phyloP scores from a whole-genome alignment of 2,329 filamentous ascomycete species.

The Botrytis galanthina region DNA sequence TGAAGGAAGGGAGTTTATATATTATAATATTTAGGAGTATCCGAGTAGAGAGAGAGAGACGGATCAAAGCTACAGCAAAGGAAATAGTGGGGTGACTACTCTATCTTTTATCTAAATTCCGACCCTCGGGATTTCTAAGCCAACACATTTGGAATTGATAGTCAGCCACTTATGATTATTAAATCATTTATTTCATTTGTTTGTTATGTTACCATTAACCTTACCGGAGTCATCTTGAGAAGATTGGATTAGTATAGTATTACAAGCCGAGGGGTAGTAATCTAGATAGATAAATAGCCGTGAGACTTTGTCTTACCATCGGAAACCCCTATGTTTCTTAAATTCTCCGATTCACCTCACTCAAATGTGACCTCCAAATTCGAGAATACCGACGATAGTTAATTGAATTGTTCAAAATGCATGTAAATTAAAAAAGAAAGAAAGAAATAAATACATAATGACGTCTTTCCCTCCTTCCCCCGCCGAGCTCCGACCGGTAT shows the following conservation, averaged over 20 bases:
- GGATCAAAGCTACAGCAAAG: not conserved
- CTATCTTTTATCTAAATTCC: conserved; percentile 5
- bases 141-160: not conserved
- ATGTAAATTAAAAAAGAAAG: no score
- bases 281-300: not conserved
- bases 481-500: not conserved
- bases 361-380: not conserved
- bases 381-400: no score
- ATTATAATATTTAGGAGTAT: not conserved
- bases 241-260: not conserved
- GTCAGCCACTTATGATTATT: not conserved
- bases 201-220: not conserved
- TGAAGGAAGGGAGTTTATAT: not conserved
- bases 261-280: not conserved
- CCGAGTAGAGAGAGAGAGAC: not conserved
- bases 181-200: not conserved
- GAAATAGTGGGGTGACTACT: conserved; percentile 10
- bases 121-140: conserved; percentile 11
- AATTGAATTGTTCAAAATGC: not conserved
- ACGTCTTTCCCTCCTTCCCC: not conserved
- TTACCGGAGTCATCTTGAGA: not conserved
- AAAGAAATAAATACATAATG: not conserved
- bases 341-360: not conserved
- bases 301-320: not conserved
- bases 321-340: not conserved